A percentile compares a stretch with the other conserved stretches of the same genome.
These are phyloP conservation scores for Cyclanthera cordifolia DNA, from an alignment of 306 rosid species.

Conservation along the genomic window DNA sequence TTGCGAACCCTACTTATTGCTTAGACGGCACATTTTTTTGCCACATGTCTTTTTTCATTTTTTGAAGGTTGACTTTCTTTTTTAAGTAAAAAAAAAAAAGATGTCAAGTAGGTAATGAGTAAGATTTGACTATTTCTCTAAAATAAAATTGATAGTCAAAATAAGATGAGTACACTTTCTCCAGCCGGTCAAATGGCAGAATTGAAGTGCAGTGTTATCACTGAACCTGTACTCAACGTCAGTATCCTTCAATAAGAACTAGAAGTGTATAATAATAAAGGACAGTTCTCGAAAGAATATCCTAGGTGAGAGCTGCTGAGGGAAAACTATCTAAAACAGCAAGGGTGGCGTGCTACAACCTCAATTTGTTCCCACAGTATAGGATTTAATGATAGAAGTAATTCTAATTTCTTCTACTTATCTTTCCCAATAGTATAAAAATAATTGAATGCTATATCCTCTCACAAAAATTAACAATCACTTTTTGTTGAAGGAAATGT, in stretches of 20 bases:
- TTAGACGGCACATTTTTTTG: too few species aligned
- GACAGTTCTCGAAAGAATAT: neutral
- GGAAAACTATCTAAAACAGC: neutral
- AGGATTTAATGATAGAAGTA: neutral
- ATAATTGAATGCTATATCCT: neutral
- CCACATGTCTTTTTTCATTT: too few species aligned
- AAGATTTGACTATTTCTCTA: too few species aligned
- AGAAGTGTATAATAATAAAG: neutral
- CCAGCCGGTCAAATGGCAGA: neutral
- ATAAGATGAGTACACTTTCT: neutral
- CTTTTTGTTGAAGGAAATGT: neutral
- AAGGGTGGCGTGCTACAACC: neutral
- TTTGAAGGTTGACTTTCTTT: too few species aligned
- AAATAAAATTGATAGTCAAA: neutral
- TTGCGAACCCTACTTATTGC: too few species aligned
- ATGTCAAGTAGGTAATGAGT: too few species aligned
- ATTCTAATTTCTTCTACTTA: neutral
- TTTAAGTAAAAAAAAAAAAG: too few species aligned
- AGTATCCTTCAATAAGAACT: neutral
- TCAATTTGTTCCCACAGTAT: neutral
- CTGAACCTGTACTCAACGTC: slow-evolving; percentile 1
- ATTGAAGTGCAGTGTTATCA: neutral
- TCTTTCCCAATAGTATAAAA: neutral
- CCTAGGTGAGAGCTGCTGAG: neutral
- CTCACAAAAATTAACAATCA: neutral